Base-by-base conservation (phyloP, 1,284 basidiomycete species). In the Papiliotrema laurentii region DNA sequence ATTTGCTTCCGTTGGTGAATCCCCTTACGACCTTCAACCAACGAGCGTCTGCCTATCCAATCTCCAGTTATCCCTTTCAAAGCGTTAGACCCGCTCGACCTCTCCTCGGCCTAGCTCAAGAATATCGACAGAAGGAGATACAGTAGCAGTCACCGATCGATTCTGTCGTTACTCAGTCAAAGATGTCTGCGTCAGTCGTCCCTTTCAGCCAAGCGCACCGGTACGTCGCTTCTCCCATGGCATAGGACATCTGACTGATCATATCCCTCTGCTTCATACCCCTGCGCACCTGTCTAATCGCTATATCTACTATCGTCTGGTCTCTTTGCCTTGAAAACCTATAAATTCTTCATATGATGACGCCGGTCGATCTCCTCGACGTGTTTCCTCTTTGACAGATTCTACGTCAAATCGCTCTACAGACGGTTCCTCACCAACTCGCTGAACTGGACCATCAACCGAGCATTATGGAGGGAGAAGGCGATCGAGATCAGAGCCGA, bases 371-470 rank as follows among this genome's bases (percentile, higher is more conserved):
- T n/a, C n/a, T n/a, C n/a, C n/a, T n/a, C n/a, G n/a, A n/a, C n/a
- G n/a, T n/a, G n/a, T n/a, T n/a, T n/a, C n/a, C n/a, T n/a, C 4
- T 30, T 4, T 36, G 18, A 36, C 58, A 74, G 72, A 50, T 79
- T 83, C 66, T 88, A 93, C 72, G 89, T 97, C 75, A 89, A 91
- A 76, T 88, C 86, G 24, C 82, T 97, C 13, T 97, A 96, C 79
- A 85, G 83, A 67, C 84, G 92, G 42, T 83, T 83, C 68, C 80
- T 96, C 53, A 85, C 80, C 61, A 91, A 94, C 72, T 80, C 86
- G 51, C 78, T 92, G 50, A 84, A 97, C 76, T 97, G 92, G 92
- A 83, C 83, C 50, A 80, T 94, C 60, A 79, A 85, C 51, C 78
- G 91, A 55, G 87, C 91, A 66, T 66, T 89, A 5, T 96, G 89